These are phyloP conservation scores for Candida frijolesensis DNA, from an alignment of 1,139 yeast genomes.

Conservation along the genomic window DNA sequence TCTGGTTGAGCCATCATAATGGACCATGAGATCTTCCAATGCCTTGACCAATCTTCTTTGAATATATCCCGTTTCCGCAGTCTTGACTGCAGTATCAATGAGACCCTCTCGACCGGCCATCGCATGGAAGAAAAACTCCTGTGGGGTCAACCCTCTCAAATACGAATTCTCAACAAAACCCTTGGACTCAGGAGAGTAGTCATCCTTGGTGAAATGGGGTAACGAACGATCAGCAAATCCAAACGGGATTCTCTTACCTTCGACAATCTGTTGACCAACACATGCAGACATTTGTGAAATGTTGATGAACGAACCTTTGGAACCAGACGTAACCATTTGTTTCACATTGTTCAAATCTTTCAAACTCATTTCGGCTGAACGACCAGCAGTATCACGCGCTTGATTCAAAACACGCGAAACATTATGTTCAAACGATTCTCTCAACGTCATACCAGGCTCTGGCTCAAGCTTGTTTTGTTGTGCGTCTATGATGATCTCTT, in stretches of 20 bases:
- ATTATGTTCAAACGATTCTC: conserved; percentile 97
- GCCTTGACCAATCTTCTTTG: conserved; percentile 99
- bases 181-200: conserved; percentile 95
- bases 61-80: conserved; percentile 99
- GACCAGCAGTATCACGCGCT: conserved; percentile 99
- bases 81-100: conserved; percentile 97
- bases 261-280: conserved; percentile 99
- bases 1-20: conserved; percentile 97
- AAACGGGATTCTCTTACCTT: conserved; percentile 98
- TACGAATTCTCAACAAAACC: conserved; percentile 98
- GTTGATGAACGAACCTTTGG: conserved; percentile 98
- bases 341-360: conserved; percentile 94
- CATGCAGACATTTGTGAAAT: conserved; percentile 99
- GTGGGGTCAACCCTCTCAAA: conserved; percentile 96
- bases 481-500: conserved; percentile 88
- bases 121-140: conserved; percentile 98
- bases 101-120: conserved; percentile 99
- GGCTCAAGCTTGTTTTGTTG: conserved; percentile 87
- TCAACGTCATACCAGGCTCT: conserved; percentile 98
- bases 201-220: conserved; percentile 98
- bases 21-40: conserved; percentile 97
- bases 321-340: conserved; percentile 99
- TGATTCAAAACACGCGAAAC: conserved; percentile 91
- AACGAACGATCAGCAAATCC: conserved; percentile 95
- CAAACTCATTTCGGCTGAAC: conserved; percentile 95